Conservation (phyloP, 352 stramenopile genomes). For the Thraustochytrium sp. region DNA sequence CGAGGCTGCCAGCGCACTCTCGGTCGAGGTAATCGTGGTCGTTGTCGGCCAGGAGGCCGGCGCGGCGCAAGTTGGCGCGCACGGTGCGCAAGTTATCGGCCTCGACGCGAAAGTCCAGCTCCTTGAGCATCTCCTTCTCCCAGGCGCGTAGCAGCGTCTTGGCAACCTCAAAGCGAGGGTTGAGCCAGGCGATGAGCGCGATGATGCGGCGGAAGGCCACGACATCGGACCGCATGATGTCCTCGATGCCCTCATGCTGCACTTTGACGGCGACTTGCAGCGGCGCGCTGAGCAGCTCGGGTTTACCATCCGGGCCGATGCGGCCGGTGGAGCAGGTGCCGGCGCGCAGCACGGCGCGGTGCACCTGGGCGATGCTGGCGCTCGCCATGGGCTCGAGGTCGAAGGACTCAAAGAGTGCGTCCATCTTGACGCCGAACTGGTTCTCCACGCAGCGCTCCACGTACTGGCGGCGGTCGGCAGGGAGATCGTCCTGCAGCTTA, state of each 20-base stretch:
- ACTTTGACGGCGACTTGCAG: conserved; percentile 48
- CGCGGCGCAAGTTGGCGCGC: conserved; percentile 42
- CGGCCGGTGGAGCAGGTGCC: not conserved
- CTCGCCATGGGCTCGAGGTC: conserved; percentile 51
- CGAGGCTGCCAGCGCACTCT: not conserved
- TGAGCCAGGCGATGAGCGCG: conserved; percentile 52
- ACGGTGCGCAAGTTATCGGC: conserved; percentile 49
- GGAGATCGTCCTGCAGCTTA: conserved; percentile 55
- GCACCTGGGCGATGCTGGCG: conserved; percentile 53
- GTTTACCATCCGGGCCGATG: not conserved
- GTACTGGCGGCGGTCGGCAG: conserved; percentile 44
- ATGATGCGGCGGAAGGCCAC: conserved; percentile 50
- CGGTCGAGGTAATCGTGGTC: conserved; percentile 23
- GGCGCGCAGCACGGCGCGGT: not conserved
- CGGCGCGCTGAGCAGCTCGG: not conserved
- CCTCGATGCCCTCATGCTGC: conserved; percentile 52
- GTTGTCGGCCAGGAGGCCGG: conserved; percentile 29
- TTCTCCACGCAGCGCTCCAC: conserved; percentile 50
- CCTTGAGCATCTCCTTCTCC: conserved; percentile 51
- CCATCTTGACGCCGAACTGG: conserved; percentile 47
- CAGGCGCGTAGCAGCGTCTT: conserved; percentile 51
- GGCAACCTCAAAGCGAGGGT: conserved; percentile 53
- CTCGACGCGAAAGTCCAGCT: conserved; percentile 54
- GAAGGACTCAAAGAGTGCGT: conserved; percentile 51
- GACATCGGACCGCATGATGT: conserved; percentile 53